These are phyloP conservation scores for Mucor racemosus DNA, from an alignment of 371 early-diverging fungal species.

Conservation along the genomic window DNA sequence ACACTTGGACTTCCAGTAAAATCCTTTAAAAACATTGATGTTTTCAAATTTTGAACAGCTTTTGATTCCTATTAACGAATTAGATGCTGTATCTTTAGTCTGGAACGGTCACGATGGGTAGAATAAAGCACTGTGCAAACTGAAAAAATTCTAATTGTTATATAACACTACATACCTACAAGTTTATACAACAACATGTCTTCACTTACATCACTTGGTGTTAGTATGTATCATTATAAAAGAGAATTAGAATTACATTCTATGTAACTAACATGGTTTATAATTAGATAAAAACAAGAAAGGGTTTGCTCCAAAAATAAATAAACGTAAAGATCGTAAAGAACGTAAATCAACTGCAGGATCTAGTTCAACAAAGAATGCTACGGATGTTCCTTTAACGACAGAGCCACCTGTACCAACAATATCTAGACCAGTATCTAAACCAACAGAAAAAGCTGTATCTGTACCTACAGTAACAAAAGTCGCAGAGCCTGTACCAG, in stretches of 20 bases:
- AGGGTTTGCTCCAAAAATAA: slow-evolving; percentile 29
- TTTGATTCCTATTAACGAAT: too few relatives aligned
- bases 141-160: neutral
- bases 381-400: slow-evolving; percentile 25
- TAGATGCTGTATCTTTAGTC: too few relatives aligned
- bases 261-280: neutral
- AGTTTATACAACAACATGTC: slow-evolving; percentile 17
- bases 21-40: too few relatives aligned
- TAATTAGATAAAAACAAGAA: slow-evolving; percentile 33
- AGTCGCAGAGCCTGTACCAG: neutral
- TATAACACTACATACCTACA: neutral
- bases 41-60: too few relatives aligned
- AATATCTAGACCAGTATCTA: too few relatives aligned
- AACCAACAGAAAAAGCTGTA: neutral
- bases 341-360: neutral
- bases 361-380: slow-evolving; percentile 24
- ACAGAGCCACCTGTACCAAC: neutral
- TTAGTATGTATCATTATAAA: slow-evolving; percentile 22
- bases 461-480: neutral
- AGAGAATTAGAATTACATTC: neutral
- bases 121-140: neutral
- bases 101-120: neutral
- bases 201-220: slow-evolving; percentile 29
- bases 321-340: slow-evolving; percentile 12
- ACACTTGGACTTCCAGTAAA: too few relatives aligned